A percentile compares a stretch with the other conserved stretches of the same genome.
These are phyloP conservation scores for Zoysia matrella DNA, from an alignment of 202 grass and related monocot species.

Conservation along the genomic window DNA sequence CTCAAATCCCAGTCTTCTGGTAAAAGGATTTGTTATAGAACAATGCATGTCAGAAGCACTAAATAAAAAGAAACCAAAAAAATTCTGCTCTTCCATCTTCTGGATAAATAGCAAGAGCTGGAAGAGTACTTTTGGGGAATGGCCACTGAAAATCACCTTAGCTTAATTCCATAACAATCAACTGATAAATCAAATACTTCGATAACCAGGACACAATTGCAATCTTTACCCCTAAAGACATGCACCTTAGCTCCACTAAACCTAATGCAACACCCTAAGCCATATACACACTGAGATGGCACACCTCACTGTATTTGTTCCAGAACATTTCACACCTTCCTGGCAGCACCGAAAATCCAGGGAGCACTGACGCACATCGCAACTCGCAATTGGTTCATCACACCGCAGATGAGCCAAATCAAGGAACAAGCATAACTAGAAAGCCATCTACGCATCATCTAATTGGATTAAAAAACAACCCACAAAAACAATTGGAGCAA, in stretches of 20 bases:
- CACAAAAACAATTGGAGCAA: not conserved
- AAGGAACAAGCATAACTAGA: constrained; percentile 25
- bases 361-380: not conserved
- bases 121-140: not conserved
- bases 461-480: constrained; percentile 34
- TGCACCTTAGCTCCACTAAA: not conserved
- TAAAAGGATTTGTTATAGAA: not conserved
- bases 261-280: not conserved
- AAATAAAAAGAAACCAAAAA: not conserved
- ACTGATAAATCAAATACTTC: constrained; percentile 15
- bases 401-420: not conserved
- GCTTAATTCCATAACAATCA: not conserved
- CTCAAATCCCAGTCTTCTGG: not conserved
- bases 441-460: not conserved
- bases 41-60: constrained; percentile 1
- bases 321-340: constrained; percentile 10
- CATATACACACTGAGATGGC: not conserved
- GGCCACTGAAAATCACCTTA: not conserved
- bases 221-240: not conserved
- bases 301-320: not conserved
- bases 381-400: not conserved
- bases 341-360: constrained; percentile 21
- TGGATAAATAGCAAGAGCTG: not conserved
- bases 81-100: not conserved
- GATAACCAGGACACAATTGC: not conserved